These are phyloP conservation scores for Saturnispora gosingensis DNA, from an alignment of 805 yeast species.

Conservation along the genomic window DNA sequence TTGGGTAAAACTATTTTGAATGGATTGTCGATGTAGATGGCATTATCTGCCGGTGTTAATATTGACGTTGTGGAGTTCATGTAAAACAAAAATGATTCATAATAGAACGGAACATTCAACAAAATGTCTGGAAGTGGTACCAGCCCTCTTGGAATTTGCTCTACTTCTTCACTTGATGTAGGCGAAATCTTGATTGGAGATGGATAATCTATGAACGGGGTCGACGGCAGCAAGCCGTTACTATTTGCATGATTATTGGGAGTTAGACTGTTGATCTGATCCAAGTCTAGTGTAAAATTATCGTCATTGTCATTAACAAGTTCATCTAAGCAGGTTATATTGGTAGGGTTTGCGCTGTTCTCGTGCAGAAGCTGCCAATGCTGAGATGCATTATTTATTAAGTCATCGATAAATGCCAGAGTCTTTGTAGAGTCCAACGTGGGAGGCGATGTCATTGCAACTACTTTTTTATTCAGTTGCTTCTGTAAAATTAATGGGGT, in stretches of 20 bases:
- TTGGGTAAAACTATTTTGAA: conserved; percentile 56
- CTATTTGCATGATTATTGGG: neutral
- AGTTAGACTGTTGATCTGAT: conserved; percentile 2
- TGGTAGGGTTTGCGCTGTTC: neutral
- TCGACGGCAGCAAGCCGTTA: conserved; percentile 6
- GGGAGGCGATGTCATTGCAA: neutral
- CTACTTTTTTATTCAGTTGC: neutral
- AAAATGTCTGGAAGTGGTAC: conserved; percentile 54
- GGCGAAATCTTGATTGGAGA: conserved; percentile 7
- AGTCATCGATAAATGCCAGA: conserved; percentile 12
- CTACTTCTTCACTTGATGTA: conserved; percentile 15
- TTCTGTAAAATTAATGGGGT: neutral
- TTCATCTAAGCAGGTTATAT: neutral
- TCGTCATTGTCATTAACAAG: neutral
- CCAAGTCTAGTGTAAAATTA: conserved; percentile 16
- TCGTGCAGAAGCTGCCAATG: conserved; percentile 1
- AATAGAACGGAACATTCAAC: conserved; percentile 48
- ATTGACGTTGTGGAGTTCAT: conserved; percentile 48
- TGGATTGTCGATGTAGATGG: conserved; percentile 57
- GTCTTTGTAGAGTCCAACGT: neutral
- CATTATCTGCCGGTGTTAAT: conserved; percentile 58
- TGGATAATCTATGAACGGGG: conserved; percentile 13
- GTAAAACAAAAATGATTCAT: conserved; percentile 56
- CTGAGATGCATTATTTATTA: conserved; percentile 12
- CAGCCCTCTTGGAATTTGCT: conserved; percentile 27